These are phyloP conservation scores for Fusarium ramigenum DNA, from an alignment of 2,329 filamentous ascomycete species.

Conservation along the genomic window DNA sequence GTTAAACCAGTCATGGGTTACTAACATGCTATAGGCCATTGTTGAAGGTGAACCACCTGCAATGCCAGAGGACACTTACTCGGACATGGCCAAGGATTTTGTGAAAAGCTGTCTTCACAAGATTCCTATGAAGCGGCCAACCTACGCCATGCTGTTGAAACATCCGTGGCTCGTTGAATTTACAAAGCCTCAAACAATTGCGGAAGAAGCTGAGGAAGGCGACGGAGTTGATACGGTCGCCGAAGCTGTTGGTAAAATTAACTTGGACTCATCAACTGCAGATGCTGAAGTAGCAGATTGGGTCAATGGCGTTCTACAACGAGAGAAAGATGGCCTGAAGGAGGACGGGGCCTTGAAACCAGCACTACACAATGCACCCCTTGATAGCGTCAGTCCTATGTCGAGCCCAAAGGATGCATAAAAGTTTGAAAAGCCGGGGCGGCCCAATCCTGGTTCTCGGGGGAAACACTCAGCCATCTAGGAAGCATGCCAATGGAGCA, in stretches of 20 bases:
- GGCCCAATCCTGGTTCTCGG: neutral
- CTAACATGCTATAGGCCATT: slow-evolving; percentile 74
- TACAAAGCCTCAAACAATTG: slow-evolving; percentile 78
- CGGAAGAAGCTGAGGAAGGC: slow-evolving; percentile 74
- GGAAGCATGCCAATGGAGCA: slow-evolving; percentile 38
- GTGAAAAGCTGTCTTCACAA: slow-evolving; percentile 92
- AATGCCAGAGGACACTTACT: slow-evolving; percentile 82
- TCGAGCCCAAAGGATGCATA: slow-evolving; percentile 50
- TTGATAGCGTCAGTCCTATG: slow-evolving; percentile 74
- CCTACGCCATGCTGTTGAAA: slow-evolving; percentile 86
- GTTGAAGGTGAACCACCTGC: slow-evolving; percentile 96
- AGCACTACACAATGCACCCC: slow-evolving; percentile 85
- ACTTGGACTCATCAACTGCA: slow-evolving; percentile 56
- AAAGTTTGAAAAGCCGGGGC: neutral
- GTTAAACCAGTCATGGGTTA: neutral
- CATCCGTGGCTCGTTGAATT: slow-evolving; percentile 87
- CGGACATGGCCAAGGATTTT: slow-evolving; percentile 83
- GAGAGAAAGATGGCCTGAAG: slow-evolving; percentile 60
- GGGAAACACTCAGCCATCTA: neutral
- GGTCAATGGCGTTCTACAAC: slow-evolving; percentile 77
- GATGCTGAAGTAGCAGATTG: slow-evolving; percentile 88
- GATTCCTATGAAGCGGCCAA: slow-evolving; percentile 89
- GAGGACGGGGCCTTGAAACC: slow-evolving; percentile 69
- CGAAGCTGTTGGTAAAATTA: slow-evolving; percentile 56
- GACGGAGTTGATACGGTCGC: slow-evolving; percentile 57